Evolutionary conservation across 1,139 yeast species (phyloP), one percentile per base, ranked within the genome.

Genomic region (Magnusiomyces magnusii): DNA sequence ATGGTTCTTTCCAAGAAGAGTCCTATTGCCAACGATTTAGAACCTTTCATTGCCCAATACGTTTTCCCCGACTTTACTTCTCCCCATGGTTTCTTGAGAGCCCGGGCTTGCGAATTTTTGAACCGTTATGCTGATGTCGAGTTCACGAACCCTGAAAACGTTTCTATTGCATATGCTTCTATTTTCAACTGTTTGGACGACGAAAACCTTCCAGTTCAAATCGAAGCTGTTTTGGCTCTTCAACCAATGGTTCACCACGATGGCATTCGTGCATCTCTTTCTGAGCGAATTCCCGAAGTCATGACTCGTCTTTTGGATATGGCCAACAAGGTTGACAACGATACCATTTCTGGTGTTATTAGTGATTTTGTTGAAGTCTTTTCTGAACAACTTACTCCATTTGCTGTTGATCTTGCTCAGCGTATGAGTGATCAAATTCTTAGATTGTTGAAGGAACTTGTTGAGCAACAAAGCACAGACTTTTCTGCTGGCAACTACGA

Each of bases 291-390:
- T 58, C 81, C 93, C 41, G 88, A 88, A 51, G 84, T 92, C 1
- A 89, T 93, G 91, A 89, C 90, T 60, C 84, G 82, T 65, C 75
- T 93, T 60, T 76, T 93, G 65, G 83, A 81, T 31, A 75, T 93
- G 55, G 86, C 95, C 9, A 87, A 89, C 69, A 86, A 86, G 63
- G 83, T 92, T 63, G 99, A 93, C 67, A 85, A 87, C 62, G 99
- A 93, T 70, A 83, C 93, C 1, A 80, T 93, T 47, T 83, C 96
- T 21, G 88, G 87, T 44, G 97, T 93, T 19, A 90, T 93, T 87
- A 98, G 93, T 75, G 97, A 92, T 67, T 86, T 95, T 71, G 98
- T 93, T 27, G 97, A 92, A 68, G 84, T 82, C 60, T 93, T 87
- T 71, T 80, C 96, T 2, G 89, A 85, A 65, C 96, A 92, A 72